Base-by-base conservation (phyloP, 2,329 filamentous ascomycete genomes). In the Hypoxylon sp. region DNA sequence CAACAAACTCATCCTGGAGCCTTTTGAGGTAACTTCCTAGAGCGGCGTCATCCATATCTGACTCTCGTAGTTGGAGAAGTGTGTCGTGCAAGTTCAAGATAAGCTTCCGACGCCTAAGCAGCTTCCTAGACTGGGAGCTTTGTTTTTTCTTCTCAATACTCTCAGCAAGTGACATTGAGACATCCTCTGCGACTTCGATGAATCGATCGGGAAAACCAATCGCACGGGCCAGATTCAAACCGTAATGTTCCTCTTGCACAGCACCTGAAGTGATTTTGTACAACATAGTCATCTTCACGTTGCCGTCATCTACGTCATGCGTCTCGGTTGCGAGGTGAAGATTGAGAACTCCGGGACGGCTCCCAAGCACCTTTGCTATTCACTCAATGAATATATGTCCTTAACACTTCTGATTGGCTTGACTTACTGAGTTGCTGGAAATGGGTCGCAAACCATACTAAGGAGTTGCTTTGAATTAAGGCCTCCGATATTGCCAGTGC, bases 371-470 rank as follows among this genome's bases (percentile, higher is more conserved):
- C 2, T 84, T 85, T 0, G 93, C 90, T 83, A 41, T 6, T 30
- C 22, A 61, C 22, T 32, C 7, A 11, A 56, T 70, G 13, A 68
- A 68, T 5, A 56, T 32, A 28, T 51, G 30, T 30, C n/a, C 20
- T 13, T 5, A 15, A 11, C 20, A 15, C 8, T 15, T 3, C 7
- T 19, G 48, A 6, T 15, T 26, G 2, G 7, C 7, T 15, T n/a
- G 5, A 50, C 79, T 66, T 75, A 85, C 83, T 78, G 2, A 99
- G 82, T 64, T 97, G 92, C 34, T 87, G 83, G 74, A 97, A 99
- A 74, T 99, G 96, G 0, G 95, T 98, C 1, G 91, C 93, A 77
- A 99, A 99, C 89, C 93, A 97, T 0, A 97, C 88, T 0, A 92
- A 83, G 0, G 93, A 89, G 62, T 87, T 85, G 69, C 88, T 95